phyloP scores from a whole-genome alignment of 768 basidiomycete genomes.

The Serpula lacrymans region DNA sequence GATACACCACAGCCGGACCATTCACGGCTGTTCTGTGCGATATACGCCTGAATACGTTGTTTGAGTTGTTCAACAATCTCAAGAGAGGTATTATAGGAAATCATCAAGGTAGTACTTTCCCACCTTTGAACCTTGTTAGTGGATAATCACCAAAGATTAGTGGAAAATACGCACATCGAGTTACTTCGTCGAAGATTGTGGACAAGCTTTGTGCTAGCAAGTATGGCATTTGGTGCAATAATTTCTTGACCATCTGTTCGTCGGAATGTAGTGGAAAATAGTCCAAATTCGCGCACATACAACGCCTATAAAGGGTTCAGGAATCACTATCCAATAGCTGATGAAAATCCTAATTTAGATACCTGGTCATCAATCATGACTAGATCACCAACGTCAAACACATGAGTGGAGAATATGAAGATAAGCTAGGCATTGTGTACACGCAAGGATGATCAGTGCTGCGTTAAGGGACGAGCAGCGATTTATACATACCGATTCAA shows the following conservation, averaged over 20 bases:
- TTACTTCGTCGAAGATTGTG: constrained; percentile 75
- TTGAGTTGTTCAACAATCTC: constrained; percentile 67
- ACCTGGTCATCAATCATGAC: constrained; percentile 78
- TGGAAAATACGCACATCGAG: constrained; percentile 52
- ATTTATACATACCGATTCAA: constrained; percentile 58
- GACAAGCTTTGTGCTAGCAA: constrained; percentile 68
- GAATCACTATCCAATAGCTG: constrained; percentile 3
- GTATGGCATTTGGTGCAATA: constrained; percentile 71
- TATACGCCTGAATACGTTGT: constrained; percentile 54
- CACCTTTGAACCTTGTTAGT: constrained; percentile 33
- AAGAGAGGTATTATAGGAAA: constrained; percentile 69
- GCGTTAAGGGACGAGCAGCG: background rate
- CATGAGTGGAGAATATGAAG: constrained; percentile 83
- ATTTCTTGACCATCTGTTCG: constrained; percentile 81
- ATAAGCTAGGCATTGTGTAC: constrained; percentile 64
- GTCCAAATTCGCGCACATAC: constrained; percentile 72
- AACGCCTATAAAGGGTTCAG: constrained; percentile 32
- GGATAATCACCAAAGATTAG: background rate
- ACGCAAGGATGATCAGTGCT: constrained; percentile 3
- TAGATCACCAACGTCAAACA: constrained; percentile 81
- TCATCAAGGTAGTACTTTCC: constrained; percentile 65
- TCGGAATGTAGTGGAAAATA: constrained; percentile 76
- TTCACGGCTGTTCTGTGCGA: constrained; percentile 63
- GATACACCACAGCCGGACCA: constrained; percentile 65
- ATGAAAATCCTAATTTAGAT: constrained; percentile 5